Evolutionary conservation across 176 grass and related monocot genomes (phyloP), one percentile per base, ranked within the genome.

Genomic region (Cenchrus purpureus): DNA sequence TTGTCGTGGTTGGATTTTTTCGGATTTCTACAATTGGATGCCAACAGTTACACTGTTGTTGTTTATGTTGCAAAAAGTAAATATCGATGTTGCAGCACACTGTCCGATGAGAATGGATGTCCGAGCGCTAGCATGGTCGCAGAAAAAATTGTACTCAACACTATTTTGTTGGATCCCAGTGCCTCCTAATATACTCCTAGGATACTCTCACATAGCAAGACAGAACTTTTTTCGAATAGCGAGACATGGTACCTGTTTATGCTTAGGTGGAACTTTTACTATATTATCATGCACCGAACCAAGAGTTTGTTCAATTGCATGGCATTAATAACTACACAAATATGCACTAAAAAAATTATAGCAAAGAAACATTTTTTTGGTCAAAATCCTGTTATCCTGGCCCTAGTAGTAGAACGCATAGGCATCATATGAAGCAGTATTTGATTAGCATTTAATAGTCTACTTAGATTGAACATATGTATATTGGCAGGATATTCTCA

Each of bases 401-500:
- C 31, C 31, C 31, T 32, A 32, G 20, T 48, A 49, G 8, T 49
- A 71, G 16, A 69, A 69, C 1, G 0, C 19, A 46, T 46, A 70
- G 9, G 20, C 1, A 45, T 70, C 45, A 25, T 22, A 71, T 28
- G 48, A 51, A 51, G 46, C 22, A 52, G 22, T 31, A 12, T 31
- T 73, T 73, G 46, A 73, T 73, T 73, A 73, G 46, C 69, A 51
- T 50, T 72, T 15, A 72, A 72, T 45, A 15, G 6, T 72, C 5
- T 5, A 25, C 69, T 72, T 50, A 15, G 15, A 29, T 73, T 73
- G 46, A 51, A 73, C 46, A 73, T 51, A 73, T 20, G 28, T 71
- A 71, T 45, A 12, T 73, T 73, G 70, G 46, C n/a, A 51, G 20
- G 12, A 28, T 73, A 49, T 48, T 14, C 12, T 14, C 7, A 49